These are phyloP conservation scores for Daldinia bambusicola DNA, from an alignment of 495 filamentous ascomycete genomes.

Conservation along the genomic window DNA sequence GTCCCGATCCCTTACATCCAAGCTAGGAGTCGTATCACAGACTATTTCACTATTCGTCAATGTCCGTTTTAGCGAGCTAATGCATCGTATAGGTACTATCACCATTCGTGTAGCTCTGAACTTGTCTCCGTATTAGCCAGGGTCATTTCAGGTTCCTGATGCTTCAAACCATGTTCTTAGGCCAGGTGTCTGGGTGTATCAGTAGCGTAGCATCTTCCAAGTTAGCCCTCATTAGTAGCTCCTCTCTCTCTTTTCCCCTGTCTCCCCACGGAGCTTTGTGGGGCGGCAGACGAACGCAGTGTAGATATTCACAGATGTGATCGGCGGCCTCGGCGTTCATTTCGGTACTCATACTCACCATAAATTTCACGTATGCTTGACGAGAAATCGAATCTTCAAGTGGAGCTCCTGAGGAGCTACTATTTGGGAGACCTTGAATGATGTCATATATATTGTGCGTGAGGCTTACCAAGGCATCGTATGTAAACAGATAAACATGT, in stretches of 20 bases:
- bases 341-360: background rate
- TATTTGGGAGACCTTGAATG: background rate
- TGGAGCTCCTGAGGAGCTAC: too few species aligned
- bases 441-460: background rate
- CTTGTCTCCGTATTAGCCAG: background rate
- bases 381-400: background rate
- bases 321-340: background rate
- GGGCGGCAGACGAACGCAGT: too few species aligned
- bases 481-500: too few species aligned
- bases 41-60: background rate
- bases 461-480: background rate
- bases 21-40: background rate
- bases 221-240: background rate
- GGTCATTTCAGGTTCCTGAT: background rate
- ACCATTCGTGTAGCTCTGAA: background rate
- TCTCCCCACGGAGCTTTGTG: background rate
- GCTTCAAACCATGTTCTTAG: background rate
- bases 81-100: too few species aligned
- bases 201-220: background rate
- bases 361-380: background rate
- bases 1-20: background rate
- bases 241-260: background rate
- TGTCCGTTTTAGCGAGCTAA: background rate
- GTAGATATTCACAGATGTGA: background rate
- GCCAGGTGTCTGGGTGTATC: background rate